Conservation (phyloP, 345 rosid genomes). For the Aegle marmelos region DNA sequence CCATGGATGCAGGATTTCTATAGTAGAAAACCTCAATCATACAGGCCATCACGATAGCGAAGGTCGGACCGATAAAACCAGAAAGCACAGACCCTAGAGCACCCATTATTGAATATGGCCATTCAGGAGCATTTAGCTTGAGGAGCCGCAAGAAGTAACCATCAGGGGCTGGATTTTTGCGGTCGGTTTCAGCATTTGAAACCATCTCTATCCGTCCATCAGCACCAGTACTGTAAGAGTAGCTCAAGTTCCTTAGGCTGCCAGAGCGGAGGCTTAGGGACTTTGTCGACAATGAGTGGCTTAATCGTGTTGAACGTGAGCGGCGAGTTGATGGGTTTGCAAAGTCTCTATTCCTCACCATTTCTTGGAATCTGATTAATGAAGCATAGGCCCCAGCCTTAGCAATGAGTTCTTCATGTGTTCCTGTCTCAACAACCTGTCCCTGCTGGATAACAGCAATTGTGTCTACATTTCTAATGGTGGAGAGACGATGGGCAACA, state of each 20-base stretch:
- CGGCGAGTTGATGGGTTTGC: slow-evolving; percentile 84
- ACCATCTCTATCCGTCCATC: slow-evolving; percentile 97
- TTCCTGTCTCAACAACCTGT: slow-evolving; percentile 94
- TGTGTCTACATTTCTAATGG: slow-evolving; percentile 87
- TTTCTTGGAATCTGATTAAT: slow-evolving; percentile 90
- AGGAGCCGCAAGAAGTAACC: slow-evolving; percentile 93
- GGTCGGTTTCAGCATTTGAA: slow-evolving; percentile 92
- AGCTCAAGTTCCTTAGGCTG: slow-evolving; percentile 92
- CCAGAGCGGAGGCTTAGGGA: slow-evolving; percentile 95
- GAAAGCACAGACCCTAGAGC: slow-evolving; percentile 89
- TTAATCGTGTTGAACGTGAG: slow-evolving; percentile 81
- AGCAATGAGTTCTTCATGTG: slow-evolving; percentile 81
- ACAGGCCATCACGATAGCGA: slow-evolving; percentile 95
- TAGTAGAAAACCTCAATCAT: slow-evolving; percentile 99
- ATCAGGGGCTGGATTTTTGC: slow-evolving; percentile 82
- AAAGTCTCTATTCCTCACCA: slow-evolving; percentile 83
- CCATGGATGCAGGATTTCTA: slow-evolving; percentile 81
- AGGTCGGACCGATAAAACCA: slow-evolving; percentile 94
- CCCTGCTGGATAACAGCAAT: slow-evolving; percentile 98
- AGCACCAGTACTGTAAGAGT: slow-evolving; percentile 95
- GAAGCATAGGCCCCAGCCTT: slow-evolving; percentile 90
- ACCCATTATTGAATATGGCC: slow-evolving; percentile 99
- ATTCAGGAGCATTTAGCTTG: slow-evolving; percentile 90
- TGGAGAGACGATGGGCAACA: slow-evolving; percentile 96
- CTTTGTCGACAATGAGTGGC: slow-evolving; percentile 89